Evolutionary conservation across 2,329 filamentous ascomycete genomes (phyloP).

Genomic region (Colletotrichum camelliae): DNA sequence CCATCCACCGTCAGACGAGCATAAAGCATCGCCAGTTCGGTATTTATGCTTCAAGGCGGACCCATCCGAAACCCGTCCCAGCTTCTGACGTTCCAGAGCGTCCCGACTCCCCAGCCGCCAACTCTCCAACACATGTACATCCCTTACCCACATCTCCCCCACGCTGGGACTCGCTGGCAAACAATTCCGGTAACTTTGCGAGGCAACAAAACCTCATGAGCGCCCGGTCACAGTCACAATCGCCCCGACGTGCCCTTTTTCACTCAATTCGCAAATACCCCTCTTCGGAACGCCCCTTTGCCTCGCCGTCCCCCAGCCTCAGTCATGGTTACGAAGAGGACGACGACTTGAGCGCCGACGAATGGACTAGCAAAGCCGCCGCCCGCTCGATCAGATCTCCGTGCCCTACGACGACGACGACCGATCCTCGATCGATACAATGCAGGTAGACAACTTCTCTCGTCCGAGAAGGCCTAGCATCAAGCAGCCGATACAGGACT

Average conservation of each 20-base stretch:
- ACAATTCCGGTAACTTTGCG: conserved; percentile 20
- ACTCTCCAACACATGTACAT: conserved; percentile 31
- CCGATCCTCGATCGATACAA: conserved; percentile 23
- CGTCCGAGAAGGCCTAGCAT: conserved; percentile 61
- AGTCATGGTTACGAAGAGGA: conserved; percentile 24
- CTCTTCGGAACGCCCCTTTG: conserved; percentile 34
- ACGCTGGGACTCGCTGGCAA: conserved; percentile 52
- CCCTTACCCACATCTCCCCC: conserved; percentile 39
- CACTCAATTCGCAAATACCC: conserved; percentile 33
- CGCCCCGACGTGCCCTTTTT: conserved; percentile 28
- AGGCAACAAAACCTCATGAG: conserved; percentile 13
- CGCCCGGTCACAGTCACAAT: conserved; percentile 1
- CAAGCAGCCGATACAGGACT: conserved; percentile 44
- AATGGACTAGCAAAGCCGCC: conserved; percentile 21
- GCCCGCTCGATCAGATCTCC: conserved; percentile 22
- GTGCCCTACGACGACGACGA: conserved; percentile 27
- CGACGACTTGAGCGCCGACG: conserved; percentile 24
- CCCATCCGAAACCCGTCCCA: conserved; percentile 21
- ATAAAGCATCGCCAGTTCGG: conserved; percentile 24
- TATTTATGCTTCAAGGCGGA: conserved; percentile 23
- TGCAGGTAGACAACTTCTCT: conserved; percentile 61
- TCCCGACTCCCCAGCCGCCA: conserved; percentile 23
- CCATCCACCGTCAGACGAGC: conserved; percentile 10
- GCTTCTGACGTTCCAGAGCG: conserved; percentile 19
- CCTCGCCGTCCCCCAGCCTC: conserved; percentile 19